phyloP scores from a whole-genome alignment of 2,329 filamentous ascomycete species.

The Clathrospora elynae region DNA sequence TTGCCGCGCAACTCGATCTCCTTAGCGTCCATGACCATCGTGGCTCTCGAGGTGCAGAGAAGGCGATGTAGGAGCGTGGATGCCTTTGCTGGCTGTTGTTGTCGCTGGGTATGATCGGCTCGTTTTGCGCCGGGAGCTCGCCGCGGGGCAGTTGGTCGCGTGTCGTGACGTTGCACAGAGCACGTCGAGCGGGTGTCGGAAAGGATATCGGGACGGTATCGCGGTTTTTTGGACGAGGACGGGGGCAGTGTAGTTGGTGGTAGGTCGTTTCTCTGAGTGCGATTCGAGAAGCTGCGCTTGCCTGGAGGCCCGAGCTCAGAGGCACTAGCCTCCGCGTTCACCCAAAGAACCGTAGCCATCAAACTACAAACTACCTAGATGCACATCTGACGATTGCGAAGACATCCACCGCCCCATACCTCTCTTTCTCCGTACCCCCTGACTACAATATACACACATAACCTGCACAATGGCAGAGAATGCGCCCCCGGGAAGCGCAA shows the following conservation, averaged over 20 bases:
- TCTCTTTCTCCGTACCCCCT: too few relatives aligned
- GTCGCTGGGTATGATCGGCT: slow-evolving; percentile 5
- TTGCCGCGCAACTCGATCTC: slow-evolving; percentile 79
- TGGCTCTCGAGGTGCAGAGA: background rate
- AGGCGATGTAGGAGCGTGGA: background rate
- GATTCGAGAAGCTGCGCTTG: slow-evolving; percentile 22
- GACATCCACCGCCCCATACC: background rate
- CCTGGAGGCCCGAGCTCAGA: slow-evolving; percentile 21
- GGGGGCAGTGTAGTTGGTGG: slow-evolving; percentile 4
- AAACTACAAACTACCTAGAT: slow-evolving; percentile 8
- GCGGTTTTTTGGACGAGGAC: background rate
- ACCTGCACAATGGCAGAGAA: slow-evolving; percentile 56
- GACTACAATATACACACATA: background rate
- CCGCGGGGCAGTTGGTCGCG: slow-evolving; percentile 16
- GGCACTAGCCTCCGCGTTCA: slow-evolving; percentile 27
- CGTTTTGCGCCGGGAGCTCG: slow-evolving; percentile 9
- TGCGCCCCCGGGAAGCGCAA: slow-evolving; percentile 46
- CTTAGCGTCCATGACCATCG: slow-evolving; percentile 72
- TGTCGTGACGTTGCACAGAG: slow-evolving; percentile 7
- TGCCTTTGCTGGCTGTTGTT: background rate
- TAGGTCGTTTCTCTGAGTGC: slow-evolving; percentile 7
- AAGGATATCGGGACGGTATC: slow-evolving; percentile 2
- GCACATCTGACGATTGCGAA: slow-evolving; percentile 6
- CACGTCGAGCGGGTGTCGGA: slow-evolving; percentile 1
- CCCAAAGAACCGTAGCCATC: slow-evolving; percentile 14